A percentile compares a stretch with the other conserved stretches of the same genome.
These are phyloP conservation scores for Luvunga scandens DNA, from an alignment of 345 rosid genomes.

Conservation along the genomic window DNA sequence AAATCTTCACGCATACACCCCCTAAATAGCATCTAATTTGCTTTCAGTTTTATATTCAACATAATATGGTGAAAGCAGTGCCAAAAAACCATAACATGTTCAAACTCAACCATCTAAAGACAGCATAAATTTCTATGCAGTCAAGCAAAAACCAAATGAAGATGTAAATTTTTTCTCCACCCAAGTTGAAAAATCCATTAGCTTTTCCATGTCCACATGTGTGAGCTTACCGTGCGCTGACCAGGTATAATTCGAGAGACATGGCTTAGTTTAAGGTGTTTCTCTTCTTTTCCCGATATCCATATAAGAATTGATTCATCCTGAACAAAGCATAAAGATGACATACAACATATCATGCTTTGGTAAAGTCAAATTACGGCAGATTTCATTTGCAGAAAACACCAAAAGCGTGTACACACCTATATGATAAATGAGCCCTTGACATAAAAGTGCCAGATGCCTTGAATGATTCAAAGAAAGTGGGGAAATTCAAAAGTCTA, in stretches of 20 bases:
- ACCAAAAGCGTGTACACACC: not conserved
- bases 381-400: not conserved
- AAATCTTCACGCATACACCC: not conserved
- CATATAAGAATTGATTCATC: conserved; percentile 76
- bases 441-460: not conserved
- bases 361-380: not conserved
- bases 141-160: not conserved
- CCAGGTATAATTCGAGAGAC: conserved; percentile 74
- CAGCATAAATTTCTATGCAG: not conserved
- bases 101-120: conserved; percentile 10
- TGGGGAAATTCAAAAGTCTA: not conserved
- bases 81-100: not conserved
- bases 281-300: conserved; percentile 77
- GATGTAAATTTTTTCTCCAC: not conserved
- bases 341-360: not conserved
- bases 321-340: conserved; percentile 38
- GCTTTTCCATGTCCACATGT: not conserved
- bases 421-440: not conserved
- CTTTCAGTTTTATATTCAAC: not conserved
- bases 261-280: conserved; percentile 63
- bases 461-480: not conserved
- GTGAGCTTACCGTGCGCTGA: conserved; percentile 71
- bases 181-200: not conserved
- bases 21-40: not conserved
- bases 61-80: not conserved